phyloP scores from a whole-genome alignment of 2,329 filamentous ascomycete species.

The Aspergillus vadensis region DNA sequence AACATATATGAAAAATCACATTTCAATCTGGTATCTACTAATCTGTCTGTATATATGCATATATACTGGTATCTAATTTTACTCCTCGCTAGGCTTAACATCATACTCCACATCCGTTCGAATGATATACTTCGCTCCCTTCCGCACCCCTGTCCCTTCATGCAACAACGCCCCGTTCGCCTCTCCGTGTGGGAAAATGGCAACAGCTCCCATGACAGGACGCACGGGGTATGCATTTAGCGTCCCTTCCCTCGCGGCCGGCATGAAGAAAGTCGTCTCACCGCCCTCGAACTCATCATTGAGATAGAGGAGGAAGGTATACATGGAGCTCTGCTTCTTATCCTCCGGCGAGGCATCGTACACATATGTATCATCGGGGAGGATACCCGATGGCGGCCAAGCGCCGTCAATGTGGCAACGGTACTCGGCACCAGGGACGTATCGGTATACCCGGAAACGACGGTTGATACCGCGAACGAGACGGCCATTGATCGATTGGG shows the following conservation, averaged over 20 bases:
- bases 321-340: slow-evolving; percentile 66
- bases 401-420: slow-evolving; percentile 71
- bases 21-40: not conserved
- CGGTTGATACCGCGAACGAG: slow-evolving; percentile 66
- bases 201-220: slow-evolving; percentile 68
- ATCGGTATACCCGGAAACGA: slow-evolving; percentile 71
- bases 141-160: slow-evolving; percentile 70
- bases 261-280: slow-evolving; percentile 71
- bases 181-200: slow-evolving; percentile 71
- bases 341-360: slow-evolving; percentile 65
- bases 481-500: slow-evolving; percentile 57
- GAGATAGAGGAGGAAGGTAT: slow-evolving; percentile 69
- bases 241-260: slow-evolving; percentile 63
- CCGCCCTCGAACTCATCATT: slow-evolving; percentile 73
- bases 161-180: slow-evolving; percentile 66
- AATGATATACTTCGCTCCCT: slow-evolving; percentile 69
- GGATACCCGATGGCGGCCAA: slow-evolving; percentile 70
- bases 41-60: not conserved
- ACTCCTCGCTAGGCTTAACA: slow-evolving; percentile 37
- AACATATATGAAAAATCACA: too few species aligned
- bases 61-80: not conserved
- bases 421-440: slow-evolving; percentile 72
- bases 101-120: slow-evolving; percentile 72
- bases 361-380: slow-evolving; percentile 60
- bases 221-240: slow-evolving; percentile 70